Evolutionary conservation across 2,329 filamentous ascomycete species (phyloP).

Genomic region (Phyllosticta capitalensis): DNA sequence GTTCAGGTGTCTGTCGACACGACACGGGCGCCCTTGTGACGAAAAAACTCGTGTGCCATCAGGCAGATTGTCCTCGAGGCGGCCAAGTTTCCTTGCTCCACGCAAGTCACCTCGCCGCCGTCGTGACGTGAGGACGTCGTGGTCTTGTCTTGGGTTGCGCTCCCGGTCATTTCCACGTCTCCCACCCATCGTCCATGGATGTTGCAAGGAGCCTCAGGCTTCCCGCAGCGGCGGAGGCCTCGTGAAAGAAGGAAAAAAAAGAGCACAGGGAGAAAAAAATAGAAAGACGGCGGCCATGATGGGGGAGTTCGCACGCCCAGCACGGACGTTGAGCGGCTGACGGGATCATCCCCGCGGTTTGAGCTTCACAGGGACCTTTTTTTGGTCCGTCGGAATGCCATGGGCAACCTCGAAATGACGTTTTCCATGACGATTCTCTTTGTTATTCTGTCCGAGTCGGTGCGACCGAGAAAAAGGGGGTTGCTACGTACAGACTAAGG

Average conservation of each 20-base stretch:
- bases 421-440: background rate
- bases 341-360: background rate
- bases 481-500: background rate
- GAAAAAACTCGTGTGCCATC: background rate
- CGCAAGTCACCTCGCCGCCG: background rate
- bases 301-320: background rate
- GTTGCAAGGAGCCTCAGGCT: background rate
- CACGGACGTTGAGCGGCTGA: background rate
- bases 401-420: background rate
- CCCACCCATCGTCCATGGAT: too few relatives aligned
- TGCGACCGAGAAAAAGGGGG: background rate
- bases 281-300: background rate
- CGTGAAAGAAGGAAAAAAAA: background rate
- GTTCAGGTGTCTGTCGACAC: background rate
- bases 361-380: background rate
- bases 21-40: background rate
- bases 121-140: background rate
- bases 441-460: too few relatives aligned
- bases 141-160: background rate
- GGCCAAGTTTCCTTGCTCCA: background rate
- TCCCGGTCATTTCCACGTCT: background rate
- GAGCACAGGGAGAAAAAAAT: background rate
- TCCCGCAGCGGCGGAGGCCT: background rate
- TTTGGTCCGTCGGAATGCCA: background rate
- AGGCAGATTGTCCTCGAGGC: background rate